Conservation (phyloP, 345 rosid species). For the Turnera subulata region DNA sequence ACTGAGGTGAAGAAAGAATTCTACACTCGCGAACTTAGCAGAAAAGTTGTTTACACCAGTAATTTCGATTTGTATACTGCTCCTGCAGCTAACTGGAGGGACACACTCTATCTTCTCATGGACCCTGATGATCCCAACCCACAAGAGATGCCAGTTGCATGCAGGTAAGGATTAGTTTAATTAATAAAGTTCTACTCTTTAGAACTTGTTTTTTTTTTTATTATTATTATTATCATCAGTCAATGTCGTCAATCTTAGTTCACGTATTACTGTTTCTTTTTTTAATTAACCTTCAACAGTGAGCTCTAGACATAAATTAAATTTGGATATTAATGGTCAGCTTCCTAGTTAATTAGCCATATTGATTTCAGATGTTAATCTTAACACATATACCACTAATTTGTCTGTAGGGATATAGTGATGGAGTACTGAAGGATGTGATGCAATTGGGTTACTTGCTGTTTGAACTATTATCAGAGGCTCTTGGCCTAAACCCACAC, state of each 20-base stretch:
- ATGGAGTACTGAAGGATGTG: constrained; percentile 4
- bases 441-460: neutral
- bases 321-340: no score
- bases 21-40: constrained; percentile 6
- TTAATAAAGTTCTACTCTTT: no score
- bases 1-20: constrained; percentile 5
- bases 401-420: constrained; percentile 1
- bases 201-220: no score
- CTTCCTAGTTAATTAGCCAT: no score
- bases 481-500: constrained; percentile 1
- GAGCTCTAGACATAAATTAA: no score
- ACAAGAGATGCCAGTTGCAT: constrained; percentile 4
- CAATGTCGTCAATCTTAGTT: neutral
- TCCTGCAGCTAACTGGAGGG: constrained; percentile 13
- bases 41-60: neutral
- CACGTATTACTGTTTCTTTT: no score
- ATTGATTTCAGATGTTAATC: neutral
- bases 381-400: neutral
- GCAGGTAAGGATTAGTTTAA: neutral
- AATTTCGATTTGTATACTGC: constrained; percentile 12
- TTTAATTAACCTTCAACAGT: no score
- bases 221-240: no score
- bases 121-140: constrained; percentile 9
- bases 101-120: neutral
- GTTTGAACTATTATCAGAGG: constrained; percentile 9